phyloP scores from a whole-genome alignment of 2,329 filamentous ascomycete genomes.

The Colletotrichum simmondsii region DNA sequence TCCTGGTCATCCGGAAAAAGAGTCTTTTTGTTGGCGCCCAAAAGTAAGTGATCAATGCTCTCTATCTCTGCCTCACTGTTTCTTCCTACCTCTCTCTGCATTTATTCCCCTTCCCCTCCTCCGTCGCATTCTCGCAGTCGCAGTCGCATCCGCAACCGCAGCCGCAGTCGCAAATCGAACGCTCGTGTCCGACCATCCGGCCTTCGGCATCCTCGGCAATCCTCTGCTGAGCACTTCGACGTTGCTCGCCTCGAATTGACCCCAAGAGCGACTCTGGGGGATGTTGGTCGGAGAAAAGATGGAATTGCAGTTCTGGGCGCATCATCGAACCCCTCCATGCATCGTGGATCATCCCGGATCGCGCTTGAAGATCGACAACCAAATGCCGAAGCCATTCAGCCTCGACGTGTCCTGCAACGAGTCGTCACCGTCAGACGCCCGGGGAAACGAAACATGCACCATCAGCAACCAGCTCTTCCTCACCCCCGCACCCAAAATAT shows the following conservation, averaged over 20 bases:
- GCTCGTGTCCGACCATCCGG: not conserved
- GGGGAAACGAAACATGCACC: not conserved
- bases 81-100: constrained; percentile 34
- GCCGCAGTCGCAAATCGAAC: constrained; percentile 10
- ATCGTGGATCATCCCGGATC: constrained; percentile 31
- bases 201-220: constrained; percentile 29
- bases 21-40: constrained; percentile 57
- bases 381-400: constrained; percentile 14
- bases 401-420: not conserved
- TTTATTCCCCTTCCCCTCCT: constrained; percentile 20
- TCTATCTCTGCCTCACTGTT: constrained; percentile 9
- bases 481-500: not conserved
- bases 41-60: constrained; percentile 57
- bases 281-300: not conserved
- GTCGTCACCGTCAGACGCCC: not conserved
- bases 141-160: constrained; percentile 10
- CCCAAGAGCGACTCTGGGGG: not conserved
- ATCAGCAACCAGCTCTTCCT: not conserved
- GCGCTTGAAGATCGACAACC: constrained; percentile 21
- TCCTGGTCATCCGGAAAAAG: constrained; percentile 40
- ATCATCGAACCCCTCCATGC: constrained; percentile 30
- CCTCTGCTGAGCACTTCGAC: not conserved
- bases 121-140: constrained; percentile 24
- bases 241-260: not conserved
- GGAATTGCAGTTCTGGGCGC: not conserved